Conservation (phyloP, 371 early-diverging fungal genomes). For the Rhizomucor miehei region DNA sequence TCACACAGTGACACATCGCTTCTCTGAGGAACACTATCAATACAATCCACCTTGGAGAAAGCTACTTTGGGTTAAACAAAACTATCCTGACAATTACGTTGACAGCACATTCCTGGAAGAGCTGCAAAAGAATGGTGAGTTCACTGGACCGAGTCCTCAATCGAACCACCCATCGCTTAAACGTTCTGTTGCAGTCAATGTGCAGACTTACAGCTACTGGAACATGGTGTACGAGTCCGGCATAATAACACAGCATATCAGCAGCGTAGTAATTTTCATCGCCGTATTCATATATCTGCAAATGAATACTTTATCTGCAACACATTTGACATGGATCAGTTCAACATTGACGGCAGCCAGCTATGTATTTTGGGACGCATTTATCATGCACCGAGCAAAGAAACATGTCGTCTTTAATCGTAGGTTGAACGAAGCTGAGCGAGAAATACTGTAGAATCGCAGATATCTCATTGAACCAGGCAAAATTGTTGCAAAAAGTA, state of each 20-base stretch:
- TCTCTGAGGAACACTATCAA: constrained; percentile 21
- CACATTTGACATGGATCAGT: constrained; percentile 59
- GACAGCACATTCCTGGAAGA: constrained; percentile 84
- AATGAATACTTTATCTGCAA: constrained; percentile 50
- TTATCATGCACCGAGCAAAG: constrained; percentile 33
- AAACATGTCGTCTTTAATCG: constrained; percentile 51
- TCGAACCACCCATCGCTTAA: neutral
- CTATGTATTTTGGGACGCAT: constrained; percentile 67
- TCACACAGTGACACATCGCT: constrained; percentile 12
- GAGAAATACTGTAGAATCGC: neutral
- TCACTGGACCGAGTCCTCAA: neutral
- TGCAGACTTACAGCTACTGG: constrained; percentile 73
- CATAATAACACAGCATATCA: constrained; percentile 83
- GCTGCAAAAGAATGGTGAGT: constrained; percentile 84
- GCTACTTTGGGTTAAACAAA: constrained; percentile 85
- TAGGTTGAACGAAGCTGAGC: constrained; percentile 19
- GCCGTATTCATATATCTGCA: constrained; percentile 82
- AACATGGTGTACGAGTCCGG: constrained; percentile 69
- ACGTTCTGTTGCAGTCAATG: constrained; percentile 49
- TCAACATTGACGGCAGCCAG: constrained; percentile 57
- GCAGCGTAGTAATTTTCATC: constrained; percentile 80
- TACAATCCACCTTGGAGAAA: constrained; percentile 76
- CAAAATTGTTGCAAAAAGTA: constrained; percentile 66
- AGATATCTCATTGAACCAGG: constrained; percentile 26
- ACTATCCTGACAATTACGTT: constrained; percentile 90